Evolutionary conservation across 306 rosid genomes (phyloP).

Genomic region (Glycyrrhiza uralensis): DNA sequence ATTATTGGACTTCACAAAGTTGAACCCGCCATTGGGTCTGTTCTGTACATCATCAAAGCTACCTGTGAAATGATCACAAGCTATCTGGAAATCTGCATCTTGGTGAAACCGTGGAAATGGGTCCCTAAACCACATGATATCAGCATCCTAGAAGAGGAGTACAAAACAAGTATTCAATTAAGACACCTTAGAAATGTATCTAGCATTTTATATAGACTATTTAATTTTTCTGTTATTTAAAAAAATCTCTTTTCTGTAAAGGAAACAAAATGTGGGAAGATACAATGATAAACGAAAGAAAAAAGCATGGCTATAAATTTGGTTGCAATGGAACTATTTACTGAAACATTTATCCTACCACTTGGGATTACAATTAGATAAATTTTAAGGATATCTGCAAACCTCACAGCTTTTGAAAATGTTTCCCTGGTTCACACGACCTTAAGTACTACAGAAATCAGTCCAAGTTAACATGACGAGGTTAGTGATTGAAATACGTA

Average conservation of each 20-base stretch:
- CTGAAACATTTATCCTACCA: not conserved
- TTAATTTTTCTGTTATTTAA: not conserved
- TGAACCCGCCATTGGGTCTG: constrained; percentile 91
- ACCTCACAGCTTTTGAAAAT: not conserved
- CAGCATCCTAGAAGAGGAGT: constrained; percentile 78
- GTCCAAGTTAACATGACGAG: constrained; percentile 2
- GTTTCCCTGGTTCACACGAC: not conserved
- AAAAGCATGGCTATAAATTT: not conserved
- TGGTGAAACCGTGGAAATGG: constrained; percentile 80
- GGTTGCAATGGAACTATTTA: not conserved
- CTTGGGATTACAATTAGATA: not conserved
- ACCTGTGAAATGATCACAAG: constrained; percentile 87
- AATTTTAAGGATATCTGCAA: not conserved
- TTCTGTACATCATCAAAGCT: constrained; percentile 53
- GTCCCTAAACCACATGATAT: constrained; percentile 94
- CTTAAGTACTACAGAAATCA: not conserved
- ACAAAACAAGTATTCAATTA: not conserved
- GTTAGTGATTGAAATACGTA: constrained; percentile 37
- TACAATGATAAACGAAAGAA: not conserved
- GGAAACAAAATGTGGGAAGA: not conserved
- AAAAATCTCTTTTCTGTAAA: not conserved
- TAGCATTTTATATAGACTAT: not conserved
- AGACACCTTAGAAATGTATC: constrained; percentile 1
- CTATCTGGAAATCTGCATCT: constrained; percentile 88
- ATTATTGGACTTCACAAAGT: constrained; percentile 77